These are phyloP conservation scores for Aspergillus kassunensis DNA, from an alignment of 495 filamentous ascomycete genomes.

Conservation along the genomic window DNA sequence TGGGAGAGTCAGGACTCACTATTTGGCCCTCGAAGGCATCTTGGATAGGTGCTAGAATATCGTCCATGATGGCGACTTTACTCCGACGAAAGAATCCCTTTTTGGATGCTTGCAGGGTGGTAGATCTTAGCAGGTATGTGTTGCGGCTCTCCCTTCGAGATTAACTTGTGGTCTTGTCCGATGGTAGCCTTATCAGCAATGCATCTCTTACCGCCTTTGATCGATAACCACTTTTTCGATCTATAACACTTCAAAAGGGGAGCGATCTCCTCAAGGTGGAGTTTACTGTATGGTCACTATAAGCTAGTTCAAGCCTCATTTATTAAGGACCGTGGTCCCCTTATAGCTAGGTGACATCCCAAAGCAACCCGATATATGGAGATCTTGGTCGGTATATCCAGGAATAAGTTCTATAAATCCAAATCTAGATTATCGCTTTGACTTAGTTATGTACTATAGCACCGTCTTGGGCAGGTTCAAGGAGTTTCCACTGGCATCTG, in stretches of 20 bases:
- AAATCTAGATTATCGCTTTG: neutral
- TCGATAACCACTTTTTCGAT: neutral
- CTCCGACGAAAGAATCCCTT: neutral
- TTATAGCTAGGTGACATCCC: too few species aligned
- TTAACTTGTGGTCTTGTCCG: neutral
- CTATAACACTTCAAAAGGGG: too few species aligned
- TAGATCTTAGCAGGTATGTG: too few species aligned
- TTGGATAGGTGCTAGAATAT: constrained; percentile 68
- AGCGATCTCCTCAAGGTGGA: too few species aligned
- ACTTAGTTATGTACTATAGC: constrained; percentile 58
- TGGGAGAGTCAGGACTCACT: constrained; percentile 46
- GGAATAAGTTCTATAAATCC: neutral
- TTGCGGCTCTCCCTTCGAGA: neutral
- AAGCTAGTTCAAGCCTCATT: neutral
- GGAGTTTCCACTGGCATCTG: constrained; percentile 76
- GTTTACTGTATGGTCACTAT: neutral
- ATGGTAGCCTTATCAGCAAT: neutral
- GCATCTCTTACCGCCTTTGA: neutral
- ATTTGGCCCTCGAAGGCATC: constrained; percentile 84
- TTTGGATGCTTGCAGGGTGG: neutral
- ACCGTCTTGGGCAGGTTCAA: constrained; percentile 83
- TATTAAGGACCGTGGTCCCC: neutral
- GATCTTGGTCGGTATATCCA: neutral
- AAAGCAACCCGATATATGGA: neutral
- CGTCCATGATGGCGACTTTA: constrained; percentile 56